Evolutionary conservation across 805 yeast species (phyloP).

Genomic region (Citeromyces matritensis): DNA sequence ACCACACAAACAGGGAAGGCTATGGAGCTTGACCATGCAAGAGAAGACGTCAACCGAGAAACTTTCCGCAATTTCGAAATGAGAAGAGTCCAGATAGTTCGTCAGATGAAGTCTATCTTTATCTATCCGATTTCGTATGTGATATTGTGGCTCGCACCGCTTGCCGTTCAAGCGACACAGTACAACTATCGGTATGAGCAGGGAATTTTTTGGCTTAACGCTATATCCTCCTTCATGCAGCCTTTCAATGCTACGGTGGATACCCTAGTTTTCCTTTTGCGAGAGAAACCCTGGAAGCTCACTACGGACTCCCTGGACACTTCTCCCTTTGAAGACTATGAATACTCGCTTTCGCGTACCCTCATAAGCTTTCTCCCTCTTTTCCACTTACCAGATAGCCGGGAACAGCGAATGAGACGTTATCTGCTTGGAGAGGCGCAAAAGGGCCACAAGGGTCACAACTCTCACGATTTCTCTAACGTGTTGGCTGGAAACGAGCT

Average conservation of each 20-base stretch:
- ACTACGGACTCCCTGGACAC: slow-evolving; percentile 10
- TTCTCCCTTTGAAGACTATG: slow-evolving; percentile 8
- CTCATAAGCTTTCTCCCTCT: slow-evolving; percentile 25
- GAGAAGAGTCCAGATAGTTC: slow-evolving; percentile 51
- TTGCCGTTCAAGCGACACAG: slow-evolving; percentile 35
- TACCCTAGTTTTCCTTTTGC: slow-evolving; percentile 53
- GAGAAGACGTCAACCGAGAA: slow-evolving; percentile 33
- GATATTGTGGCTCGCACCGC: slow-evolving; percentile 71
- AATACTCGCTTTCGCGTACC: slow-evolving; percentile 23
- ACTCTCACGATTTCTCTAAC: too few relatives aligned
- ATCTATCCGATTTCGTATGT: slow-evolving; percentile 76
- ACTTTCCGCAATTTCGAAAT: slow-evolving; percentile 45
- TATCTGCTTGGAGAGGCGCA: too few relatives aligned
- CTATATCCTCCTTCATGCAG: slow-evolving; percentile 61
- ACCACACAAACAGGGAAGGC: slow-evolving; percentile 4
- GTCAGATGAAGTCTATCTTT: slow-evolving; percentile 68
- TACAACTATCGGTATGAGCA: slow-evolving; percentile 36
- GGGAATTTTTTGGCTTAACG: slow-evolving; percentile 45
- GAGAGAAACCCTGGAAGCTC: slow-evolving; percentile 68
- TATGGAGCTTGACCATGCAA: slow-evolving; percentile 9
- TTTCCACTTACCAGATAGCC: slow-evolving; percentile 22
- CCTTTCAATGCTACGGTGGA: slow-evolving; percentile 75
- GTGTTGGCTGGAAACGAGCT: too few relatives aligned
- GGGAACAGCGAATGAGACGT: too few relatives aligned
- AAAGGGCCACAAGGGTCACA: too few relatives aligned